A percentile compares a stretch with the other conserved stretches of the same genome.
These are phyloP conservation scores for Puccinia triticina DNA, from an alignment of 1,284 basidiomycete species.

Conservation along the genomic window DNA sequence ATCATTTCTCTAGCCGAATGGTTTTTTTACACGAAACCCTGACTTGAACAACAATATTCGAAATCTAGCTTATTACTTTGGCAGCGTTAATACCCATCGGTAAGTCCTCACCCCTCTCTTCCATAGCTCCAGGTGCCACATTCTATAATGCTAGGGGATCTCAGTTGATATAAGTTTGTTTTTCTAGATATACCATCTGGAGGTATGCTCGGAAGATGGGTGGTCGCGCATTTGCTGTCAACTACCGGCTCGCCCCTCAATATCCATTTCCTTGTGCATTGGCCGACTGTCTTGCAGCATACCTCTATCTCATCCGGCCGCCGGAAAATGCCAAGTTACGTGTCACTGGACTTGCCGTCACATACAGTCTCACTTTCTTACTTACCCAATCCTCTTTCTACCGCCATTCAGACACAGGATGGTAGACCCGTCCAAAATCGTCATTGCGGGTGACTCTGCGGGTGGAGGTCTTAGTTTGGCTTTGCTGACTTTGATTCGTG, in stretches of 20 bases:
- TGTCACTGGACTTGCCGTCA: not conserved
- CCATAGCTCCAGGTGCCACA: not conserved
- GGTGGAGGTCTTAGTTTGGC: conserved; percentile 86
- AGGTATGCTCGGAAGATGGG: conserved; percentile 85
- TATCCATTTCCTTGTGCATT: conserved; percentile 51
- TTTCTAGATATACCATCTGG: conserved; percentile 72
- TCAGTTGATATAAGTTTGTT: not conserved
- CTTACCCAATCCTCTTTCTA: not conserved
- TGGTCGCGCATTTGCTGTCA: conserved; percentile 72
- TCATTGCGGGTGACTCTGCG: conserved; percentile 89
- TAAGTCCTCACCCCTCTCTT: conserved; percentile 51
- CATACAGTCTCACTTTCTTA: not conserved
- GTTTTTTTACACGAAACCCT: not conserved
- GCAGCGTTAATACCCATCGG: conserved; percentile 64
- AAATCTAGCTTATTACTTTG: conserved; percentile 61
- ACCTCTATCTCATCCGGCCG: conserved; percentile 73
- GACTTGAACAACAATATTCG: not conserved
- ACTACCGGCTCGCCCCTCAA: conserved; percentile 57
- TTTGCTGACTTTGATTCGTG: conserved; percentile 86
- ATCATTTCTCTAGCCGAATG: not conserved
- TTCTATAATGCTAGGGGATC: not conserved
- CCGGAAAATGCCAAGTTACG: conserved; percentile 67
- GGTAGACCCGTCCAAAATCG: conserved; percentile 78
- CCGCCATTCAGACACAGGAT: conserved; percentile 67
- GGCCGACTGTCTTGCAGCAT: conserved; percentile 76